Percentiles rank a stretch among this genome's conserved stretches.
These are phyloP conservation scores for Suillus placidus DNA, from an alignment of 768 basidiomycete species.

Conservation along the genomic window DNA sequence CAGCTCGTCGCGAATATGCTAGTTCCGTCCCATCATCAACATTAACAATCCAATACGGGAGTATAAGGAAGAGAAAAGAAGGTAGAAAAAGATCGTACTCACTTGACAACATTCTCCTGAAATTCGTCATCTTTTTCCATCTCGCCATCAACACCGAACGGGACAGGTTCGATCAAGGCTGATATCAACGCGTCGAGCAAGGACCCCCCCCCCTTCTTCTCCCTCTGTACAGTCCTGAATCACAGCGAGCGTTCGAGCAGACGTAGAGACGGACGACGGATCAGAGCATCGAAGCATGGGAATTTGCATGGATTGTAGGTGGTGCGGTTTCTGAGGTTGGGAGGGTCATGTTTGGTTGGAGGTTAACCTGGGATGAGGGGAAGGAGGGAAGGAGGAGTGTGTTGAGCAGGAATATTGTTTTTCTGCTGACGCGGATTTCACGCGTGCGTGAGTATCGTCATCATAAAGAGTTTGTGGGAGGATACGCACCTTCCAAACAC, in stretches of 20 bases:
- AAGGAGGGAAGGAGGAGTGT: too few relatives aligned
- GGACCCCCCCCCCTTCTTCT: slow-evolving; percentile 13
- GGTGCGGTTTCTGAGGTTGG: slow-evolving; percentile 33
- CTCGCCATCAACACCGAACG: slow-evolving; percentile 71
- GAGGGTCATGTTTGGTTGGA: slow-evolving; percentile 19
- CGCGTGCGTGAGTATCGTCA: not conserved
- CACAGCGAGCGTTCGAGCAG: slow-evolving; percentile 49
- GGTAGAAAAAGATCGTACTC: slow-evolving; percentile 15
- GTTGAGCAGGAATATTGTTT: too few relatives aligned
- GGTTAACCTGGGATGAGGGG: too few relatives aligned
- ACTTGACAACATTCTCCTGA: slow-evolving; percentile 66
- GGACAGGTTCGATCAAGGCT: slow-evolving; percentile 57
- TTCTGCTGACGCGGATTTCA: too few relatives aligned
- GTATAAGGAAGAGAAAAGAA: not conserved
- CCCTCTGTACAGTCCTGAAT: slow-evolving; percentile 30
- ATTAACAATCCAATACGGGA: not conserved
- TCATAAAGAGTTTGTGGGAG: too few relatives aligned
- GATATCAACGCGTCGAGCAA: slow-evolving; percentile 55
- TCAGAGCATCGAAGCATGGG: slow-evolving; percentile 70
- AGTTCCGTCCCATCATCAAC: not conserved
- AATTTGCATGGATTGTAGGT: slow-evolving; percentile 60
- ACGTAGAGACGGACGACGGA: slow-evolving; percentile 56
- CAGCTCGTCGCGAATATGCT: slow-evolving; percentile 56
- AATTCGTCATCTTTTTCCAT: slow-evolving; percentile 59
- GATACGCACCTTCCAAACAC: slow-evolving; percentile 62